These are phyloP conservation scores for Phialophora tarda DNA, from an alignment of 2,329 filamentous ascomycete genomes.

Conservation along the genomic window DNA sequence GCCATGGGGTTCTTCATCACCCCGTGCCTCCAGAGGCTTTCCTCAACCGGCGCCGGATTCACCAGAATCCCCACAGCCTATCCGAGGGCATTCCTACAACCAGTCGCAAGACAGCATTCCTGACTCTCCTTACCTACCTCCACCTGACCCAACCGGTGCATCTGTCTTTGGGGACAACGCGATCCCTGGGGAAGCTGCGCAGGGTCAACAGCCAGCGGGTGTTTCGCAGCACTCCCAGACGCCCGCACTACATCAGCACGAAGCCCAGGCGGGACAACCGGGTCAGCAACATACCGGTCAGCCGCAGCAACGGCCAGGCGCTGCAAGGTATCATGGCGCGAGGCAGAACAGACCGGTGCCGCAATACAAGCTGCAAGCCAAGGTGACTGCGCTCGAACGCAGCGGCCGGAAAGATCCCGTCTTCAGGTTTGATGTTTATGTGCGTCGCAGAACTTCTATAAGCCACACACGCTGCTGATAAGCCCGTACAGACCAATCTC, in stretches of 20 bases:
- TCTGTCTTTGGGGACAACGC: slow-evolving; percentile 42
- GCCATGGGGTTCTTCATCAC: slow-evolving; percentile 68
- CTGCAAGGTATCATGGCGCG: slow-evolving; percentile 56
- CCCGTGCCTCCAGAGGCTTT: slow-evolving; percentile 55
- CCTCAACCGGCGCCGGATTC: slow-evolving; percentile 45
- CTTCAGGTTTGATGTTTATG: slow-evolving; percentile 93
- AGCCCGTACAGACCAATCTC: slow-evolving; percentile 79
- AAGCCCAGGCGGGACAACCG: slow-evolving; percentile 40
- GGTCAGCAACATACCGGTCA: slow-evolving; percentile 45
- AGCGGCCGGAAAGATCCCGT: slow-evolving; percentile 96
- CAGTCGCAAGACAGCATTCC: slow-evolving; percentile 39
- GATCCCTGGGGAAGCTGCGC: slow-evolving; percentile 39
- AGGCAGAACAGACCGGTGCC: slow-evolving; percentile 60
- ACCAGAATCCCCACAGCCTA: slow-evolving; percentile 50
- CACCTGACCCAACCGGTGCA: slow-evolving; percentile 37
- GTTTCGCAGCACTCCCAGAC: slow-evolving; percentile 24
- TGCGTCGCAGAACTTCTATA: slow-evolving; percentile 55
- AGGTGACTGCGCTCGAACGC: slow-evolving; percentile 90
- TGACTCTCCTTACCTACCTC: slow-evolving; percentile 42
- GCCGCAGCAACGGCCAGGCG: slow-evolving; percentile 42
- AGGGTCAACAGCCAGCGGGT: slow-evolving; percentile 15
- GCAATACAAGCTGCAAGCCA: slow-evolving; percentile 85
- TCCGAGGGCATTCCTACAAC: slow-evolving; percentile 40
- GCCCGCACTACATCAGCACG: slow-evolving; percentile 28
- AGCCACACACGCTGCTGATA: slow-evolving; percentile 25